A percentile compares a stretch with the other conserved stretches of the same genome.
phyloP scores from a whole-genome alignment of 73 alveolate genomes.

The Durusdinium trenchii region DNA sequence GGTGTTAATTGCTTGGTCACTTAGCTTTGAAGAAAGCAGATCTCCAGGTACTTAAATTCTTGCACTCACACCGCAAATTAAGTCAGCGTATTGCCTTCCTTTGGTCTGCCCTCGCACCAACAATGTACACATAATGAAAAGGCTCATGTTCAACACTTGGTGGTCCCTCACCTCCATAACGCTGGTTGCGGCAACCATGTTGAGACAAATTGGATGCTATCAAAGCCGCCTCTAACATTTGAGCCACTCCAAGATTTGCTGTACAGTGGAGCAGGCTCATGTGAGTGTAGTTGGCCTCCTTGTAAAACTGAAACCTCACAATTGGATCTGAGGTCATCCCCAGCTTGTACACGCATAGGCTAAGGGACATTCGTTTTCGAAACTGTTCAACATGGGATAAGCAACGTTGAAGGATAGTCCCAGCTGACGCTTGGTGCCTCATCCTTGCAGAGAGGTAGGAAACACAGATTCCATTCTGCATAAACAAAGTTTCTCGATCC shows the following conservation, averaged over 20 bases:
- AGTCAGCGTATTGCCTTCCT: not conserved
- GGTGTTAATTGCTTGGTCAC: too few relatives aligned
- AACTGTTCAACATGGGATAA: not conserved
- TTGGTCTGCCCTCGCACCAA: not conserved
- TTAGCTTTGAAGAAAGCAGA: too few relatives aligned
- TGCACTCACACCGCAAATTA: too few relatives aligned
- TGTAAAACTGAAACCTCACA: not conserved
- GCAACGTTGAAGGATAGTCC: not conserved
- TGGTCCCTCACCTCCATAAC: not conserved
- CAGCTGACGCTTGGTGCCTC: not conserved
- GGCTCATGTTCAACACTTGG: not conserved
- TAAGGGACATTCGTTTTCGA: not conserved
- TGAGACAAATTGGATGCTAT: not conserved
- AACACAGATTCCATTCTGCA: not conserved
- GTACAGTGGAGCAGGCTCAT: not conserved
- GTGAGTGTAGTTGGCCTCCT: not conserved
- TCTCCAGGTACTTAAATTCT: too few relatives aligned
- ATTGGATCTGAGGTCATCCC: not conserved
- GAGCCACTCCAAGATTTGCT: not conserved
- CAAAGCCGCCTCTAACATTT: conserved; percentile 2
- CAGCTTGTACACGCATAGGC: not conserved
- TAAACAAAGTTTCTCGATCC: not conserved
- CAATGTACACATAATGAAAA: not conserved
- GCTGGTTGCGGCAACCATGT: not conserved
- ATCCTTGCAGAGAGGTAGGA: not conserved